Base-by-base conservation (phyloP, 257 asterid genomes). In the Fraxinus excelsior region DNA sequence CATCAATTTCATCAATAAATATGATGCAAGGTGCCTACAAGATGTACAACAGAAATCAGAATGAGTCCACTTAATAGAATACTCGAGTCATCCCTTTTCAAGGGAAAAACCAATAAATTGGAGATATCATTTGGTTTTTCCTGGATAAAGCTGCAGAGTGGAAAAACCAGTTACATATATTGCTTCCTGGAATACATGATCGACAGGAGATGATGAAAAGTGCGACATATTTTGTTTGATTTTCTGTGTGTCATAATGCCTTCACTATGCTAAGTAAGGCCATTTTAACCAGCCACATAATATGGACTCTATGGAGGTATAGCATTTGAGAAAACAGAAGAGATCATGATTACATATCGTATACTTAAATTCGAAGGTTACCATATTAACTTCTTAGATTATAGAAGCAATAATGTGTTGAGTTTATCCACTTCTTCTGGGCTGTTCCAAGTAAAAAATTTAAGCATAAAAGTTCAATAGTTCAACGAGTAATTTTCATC, bases 1-100 rank as follows among this genome's bases (percentile, higher is more conserved):
- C 98, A 88, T 95, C 99, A 80, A 95, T 90, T 83, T 95, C 99
- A 83, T 95, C 99, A 76, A 95, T 95, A 82, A 95, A 93, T 80
- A 95, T 85, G 84, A 95, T 95, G 92, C 99, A 95, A 8, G 99
- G 98, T 74, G 99, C 96, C 99, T 93, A 83, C 29, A 79, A 78
- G 53, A 25, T 79, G 75, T 53, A 73, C 58, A 76, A 71, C 37
- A 60, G 78, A 69, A 79, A 65, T 79, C 64, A 76, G 68, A 76
- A 81, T 60, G 75, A 38, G 38, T 23, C 42, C 67, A 76, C 66
- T 42, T 26, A 44, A 74, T 60, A 51, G 42, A 49, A n/a, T 58
- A n/a, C 3, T 58, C 66, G 23, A 21, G 21, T 21, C 31, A 21
- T 58, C 29, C 31, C 12, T 21, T 56, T 56, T 56, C 65, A 56